Percentiles rank a stretch among this genome's conserved stretches.
phyloP scores from a whole-genome alignment of 1,284 basidiomycete genomes.

The Trametes polyzona region DNA sequence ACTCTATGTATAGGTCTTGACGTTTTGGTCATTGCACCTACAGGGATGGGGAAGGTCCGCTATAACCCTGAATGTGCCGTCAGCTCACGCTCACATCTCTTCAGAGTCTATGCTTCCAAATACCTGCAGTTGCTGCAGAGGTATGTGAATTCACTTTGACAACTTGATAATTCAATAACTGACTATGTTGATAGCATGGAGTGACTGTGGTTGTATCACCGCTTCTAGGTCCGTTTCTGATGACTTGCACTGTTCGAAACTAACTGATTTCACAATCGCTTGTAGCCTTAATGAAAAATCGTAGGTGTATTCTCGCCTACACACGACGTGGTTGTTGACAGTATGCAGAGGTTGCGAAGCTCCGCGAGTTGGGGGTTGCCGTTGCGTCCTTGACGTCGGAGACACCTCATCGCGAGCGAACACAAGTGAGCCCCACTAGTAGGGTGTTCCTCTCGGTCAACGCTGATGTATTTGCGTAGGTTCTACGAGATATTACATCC shows the following conservation, averaged over 20 bases:
- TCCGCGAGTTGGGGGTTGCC: conserved; percentile 57
- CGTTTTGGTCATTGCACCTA: conserved; percentile 84
- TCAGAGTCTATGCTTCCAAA: conserved; percentile 85
- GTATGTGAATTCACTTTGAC: conserved; percentile 40
- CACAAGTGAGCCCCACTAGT: conserved; percentile 38
- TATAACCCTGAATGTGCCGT: neutral
- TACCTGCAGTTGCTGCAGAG: conserved; percentile 75
- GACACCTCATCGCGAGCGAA: conserved; percentile 50
- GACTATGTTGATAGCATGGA: conserved; percentile 46
- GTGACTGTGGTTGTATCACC: conserved; percentile 83
- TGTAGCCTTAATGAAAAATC: conserved; percentile 87
- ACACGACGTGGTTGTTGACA: conserved; percentile 1
- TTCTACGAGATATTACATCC: conserved; percentile 63
- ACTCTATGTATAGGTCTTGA: conserved; percentile 55
- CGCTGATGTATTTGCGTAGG: conserved; percentile 43
- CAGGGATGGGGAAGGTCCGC: conserved; percentile 85
- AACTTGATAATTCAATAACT: neutral
- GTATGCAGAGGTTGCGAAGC: conserved; percentile 64
- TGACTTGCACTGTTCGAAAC: neutral
- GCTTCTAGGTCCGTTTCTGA: conserved; percentile 59
- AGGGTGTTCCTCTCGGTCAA: neutral
- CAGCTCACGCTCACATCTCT: neutral
- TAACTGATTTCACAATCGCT: neutral
- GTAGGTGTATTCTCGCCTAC: conserved; percentile 43
- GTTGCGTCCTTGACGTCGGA: conserved; percentile 75